phyloP scores from a whole-genome alignment of 192 early-diverging fungal genomes.

The Entomortierella lignicola region DNA sequence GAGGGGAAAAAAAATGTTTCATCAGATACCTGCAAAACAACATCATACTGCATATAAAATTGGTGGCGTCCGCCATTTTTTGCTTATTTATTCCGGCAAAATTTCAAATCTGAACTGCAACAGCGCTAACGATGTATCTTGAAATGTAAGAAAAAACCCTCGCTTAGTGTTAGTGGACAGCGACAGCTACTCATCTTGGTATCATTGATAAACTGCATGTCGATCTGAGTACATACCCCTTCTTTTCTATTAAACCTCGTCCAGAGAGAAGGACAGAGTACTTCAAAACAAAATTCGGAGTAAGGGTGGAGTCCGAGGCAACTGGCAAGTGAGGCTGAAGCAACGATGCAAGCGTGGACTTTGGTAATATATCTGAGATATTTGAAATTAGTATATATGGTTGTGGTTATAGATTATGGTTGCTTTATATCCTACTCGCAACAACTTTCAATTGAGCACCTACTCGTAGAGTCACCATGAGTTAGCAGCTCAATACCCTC shows the following conservation, averaged over 20 bases:
- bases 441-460: too few species aligned
- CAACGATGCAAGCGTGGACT: slow-evolving; percentile 47
- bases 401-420: too few species aligned
- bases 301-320: slow-evolving; percentile 6
- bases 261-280: slow-evolving; percentile 55
- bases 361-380: slow-evolving; percentile 57
- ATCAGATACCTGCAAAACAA: too few species aligned
- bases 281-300: slow-evolving; percentile 63
- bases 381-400: not conserved
- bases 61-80: slow-evolving; percentile 6
- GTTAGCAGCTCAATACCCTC: slow-evolving; percentile 56
- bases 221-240: slow-evolving; percentile 54
- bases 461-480: slow-evolving; percentile 59
- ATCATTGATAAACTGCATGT: too few species aligned
- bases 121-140: slow-evolving; percentile 38
- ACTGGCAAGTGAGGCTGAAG: slow-evolving; percentile 39
- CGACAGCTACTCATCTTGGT: too few species aligned
- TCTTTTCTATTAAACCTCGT: slow-evolving; percentile 59
- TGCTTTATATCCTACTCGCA: too few species aligned
- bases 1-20: too few species aligned
- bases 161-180: too few species aligned
- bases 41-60: too few species aligned
- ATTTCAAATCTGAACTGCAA: not conserved
- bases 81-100: too few species aligned
- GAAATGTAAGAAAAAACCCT: slow-evolving; percentile 1